phyloP scores from a whole-genome alignment of 2,329 filamentous ascomycete genomes.

The Ceratocystis papillata region DNA sequence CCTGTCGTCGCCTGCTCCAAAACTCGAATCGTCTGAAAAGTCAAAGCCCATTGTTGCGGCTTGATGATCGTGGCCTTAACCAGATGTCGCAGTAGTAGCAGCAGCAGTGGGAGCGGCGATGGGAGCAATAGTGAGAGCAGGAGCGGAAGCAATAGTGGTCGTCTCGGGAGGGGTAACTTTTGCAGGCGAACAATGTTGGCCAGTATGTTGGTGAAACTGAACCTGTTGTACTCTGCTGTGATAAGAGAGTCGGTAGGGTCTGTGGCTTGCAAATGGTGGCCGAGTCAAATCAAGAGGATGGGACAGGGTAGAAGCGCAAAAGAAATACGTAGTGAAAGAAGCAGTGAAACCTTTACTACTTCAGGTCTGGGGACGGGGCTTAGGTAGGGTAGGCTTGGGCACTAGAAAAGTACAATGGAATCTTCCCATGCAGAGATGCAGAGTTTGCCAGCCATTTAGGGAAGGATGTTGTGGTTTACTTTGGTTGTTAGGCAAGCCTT shows the following conservation, averaged over 20 bases:
- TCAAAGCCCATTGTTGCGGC: slow-evolving; percentile 42
- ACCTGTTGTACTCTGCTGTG: not conserved
- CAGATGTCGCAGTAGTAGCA: not conserved
- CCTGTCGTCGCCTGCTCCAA: slow-evolving; percentile 38
- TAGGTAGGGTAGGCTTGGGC: not conserved
- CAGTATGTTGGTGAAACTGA: not conserved
- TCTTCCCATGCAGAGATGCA: not conserved
- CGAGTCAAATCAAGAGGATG: not conserved
- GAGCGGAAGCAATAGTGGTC: not conserved
- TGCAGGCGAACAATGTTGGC: not conserved
- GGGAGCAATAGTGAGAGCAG: no score
- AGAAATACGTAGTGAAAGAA: no score
- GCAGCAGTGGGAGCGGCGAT: no score
- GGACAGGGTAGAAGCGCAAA: not conserved
- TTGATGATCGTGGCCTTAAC: slow-evolving; percentile 9
- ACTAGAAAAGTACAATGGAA: not conserved
- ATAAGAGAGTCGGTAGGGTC: not conserved
- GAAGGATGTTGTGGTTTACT: slow-evolving; percentile 8
- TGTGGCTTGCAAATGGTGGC: not conserved
- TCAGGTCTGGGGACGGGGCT: not conserved
- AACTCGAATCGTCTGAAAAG: slow-evolving; percentile 49
- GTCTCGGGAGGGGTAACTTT: not conserved
- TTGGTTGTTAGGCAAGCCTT: not conserved
- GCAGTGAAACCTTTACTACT: not conserved
- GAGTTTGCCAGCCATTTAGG: not conserved